phyloP scores from a whole-genome alignment of 1,284 basidiomycete genomes.

The Marasmius tenuissimus region DNA sequence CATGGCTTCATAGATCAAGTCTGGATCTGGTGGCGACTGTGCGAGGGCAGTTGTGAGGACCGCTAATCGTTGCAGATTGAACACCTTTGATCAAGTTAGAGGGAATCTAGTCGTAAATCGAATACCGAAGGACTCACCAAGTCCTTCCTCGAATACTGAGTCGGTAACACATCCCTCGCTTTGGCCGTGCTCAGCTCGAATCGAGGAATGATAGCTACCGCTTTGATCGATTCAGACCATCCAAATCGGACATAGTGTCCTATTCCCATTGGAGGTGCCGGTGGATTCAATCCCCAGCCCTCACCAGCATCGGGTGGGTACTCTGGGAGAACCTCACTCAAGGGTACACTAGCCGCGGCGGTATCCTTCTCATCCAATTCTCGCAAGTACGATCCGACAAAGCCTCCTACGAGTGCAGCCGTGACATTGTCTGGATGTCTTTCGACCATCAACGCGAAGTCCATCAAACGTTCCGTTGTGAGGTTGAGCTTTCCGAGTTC shows the following conservation, averaged over 20 bases:
- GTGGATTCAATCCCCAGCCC: slow-evolving; percentile 89
- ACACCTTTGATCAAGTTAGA: slow-evolving; percentile 63
- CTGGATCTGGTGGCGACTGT: slow-evolving; percentile 87
- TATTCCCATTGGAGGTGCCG: slow-evolving; percentile 86
- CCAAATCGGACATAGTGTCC: slow-evolving; percentile 94
- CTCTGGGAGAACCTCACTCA: slow-evolving; percentile 96
- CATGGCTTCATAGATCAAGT: slow-evolving; percentile 99
- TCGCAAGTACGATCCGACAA: slow-evolving; percentile 95
- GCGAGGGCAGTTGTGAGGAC: slow-evolving; percentile 97
- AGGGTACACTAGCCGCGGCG: slow-evolving; percentile 84
- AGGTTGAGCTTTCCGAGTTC: slow-evolving; percentile 78
- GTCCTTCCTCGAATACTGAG: slow-evolving; percentile 86
- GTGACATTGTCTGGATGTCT: slow-evolving; percentile 99
- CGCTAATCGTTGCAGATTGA: slow-evolving; percentile 96
- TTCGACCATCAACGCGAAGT: slow-evolving; percentile 99
- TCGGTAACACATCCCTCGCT: slow-evolving; percentile 87
- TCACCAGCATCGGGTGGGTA: slow-evolving; percentile 92
- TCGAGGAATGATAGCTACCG: slow-evolving; percentile 92
- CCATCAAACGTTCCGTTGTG: slow-evolving; percentile 75
- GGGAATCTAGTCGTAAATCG: slow-evolving; percentile 1
- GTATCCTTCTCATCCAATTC: slow-evolving; percentile 82
- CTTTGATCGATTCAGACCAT: slow-evolving; percentile 88
- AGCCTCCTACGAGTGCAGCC: slow-evolving; percentile 94
- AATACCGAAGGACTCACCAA: slow-evolving; percentile 58
- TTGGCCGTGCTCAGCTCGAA: slow-evolving; percentile 98